phyloP scores from a whole-genome alignment of 2,329 filamentous ascomycete genomes.

The Paraphaeosphaeria sporulosa region DNA sequence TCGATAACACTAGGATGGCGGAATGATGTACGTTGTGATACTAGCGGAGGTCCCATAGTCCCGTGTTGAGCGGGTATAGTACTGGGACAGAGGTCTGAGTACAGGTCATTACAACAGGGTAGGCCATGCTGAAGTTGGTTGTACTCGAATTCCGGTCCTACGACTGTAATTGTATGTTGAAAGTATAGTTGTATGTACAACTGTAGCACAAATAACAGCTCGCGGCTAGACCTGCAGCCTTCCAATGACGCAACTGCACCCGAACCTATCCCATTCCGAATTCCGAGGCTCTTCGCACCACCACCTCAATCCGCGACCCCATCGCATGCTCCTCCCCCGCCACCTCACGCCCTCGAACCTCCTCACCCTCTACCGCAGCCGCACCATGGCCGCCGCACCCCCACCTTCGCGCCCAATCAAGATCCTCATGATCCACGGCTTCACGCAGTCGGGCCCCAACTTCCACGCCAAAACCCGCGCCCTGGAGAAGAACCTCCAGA shows the following conservation, averaged over 20 bases:
- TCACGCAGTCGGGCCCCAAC: slow-evolving; percentile 85
- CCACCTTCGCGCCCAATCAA: slow-evolving; percentile 49
- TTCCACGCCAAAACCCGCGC: slow-evolving; percentile 91
- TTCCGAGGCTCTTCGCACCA: background rate
- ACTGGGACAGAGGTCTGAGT: no score
- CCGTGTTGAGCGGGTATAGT: no score
- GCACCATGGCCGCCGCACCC: slow-evolving; percentile 41
- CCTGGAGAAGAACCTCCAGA: slow-evolving; percentile 79
- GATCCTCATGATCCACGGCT: slow-evolving; percentile 69
- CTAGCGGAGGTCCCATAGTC: background rate
- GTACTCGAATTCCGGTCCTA: no score
- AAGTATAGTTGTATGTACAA: background rate
- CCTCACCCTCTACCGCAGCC: slow-evolving; percentile 26
- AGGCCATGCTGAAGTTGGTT: no score
- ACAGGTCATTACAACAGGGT: no score
- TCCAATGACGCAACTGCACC: background rate
- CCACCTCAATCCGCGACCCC: background rate
- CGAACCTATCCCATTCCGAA: slow-evolving; percentile 5
- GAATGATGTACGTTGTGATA: background rate
- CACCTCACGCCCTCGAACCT: slow-evolving; percentile 28
- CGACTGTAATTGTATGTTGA: no score
- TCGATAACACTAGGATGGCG: no score
- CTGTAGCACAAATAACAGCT: background rate
- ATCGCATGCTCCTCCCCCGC: slow-evolving; percentile 6
- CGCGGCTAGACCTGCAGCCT: background rate